Percentiles rank a stretch among this genome's conserved stretches.
Conservation (phyloP, 2,329 filamentous ascomycete genomes). For the Botrytis elliptica region DNA sequence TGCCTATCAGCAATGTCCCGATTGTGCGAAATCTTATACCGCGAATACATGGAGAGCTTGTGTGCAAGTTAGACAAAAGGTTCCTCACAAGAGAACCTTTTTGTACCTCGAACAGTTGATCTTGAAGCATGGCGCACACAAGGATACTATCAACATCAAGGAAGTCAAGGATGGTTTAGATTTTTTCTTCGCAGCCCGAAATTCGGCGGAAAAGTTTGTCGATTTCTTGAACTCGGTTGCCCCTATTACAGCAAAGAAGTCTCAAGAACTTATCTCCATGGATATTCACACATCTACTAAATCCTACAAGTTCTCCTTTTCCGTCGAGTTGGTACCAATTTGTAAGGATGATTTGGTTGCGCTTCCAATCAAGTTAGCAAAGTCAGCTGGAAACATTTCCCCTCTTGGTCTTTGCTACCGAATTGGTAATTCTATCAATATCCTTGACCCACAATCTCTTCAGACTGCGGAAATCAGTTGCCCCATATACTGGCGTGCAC, state of each 20-base stretch:
- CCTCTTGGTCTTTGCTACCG: constrained; percentile 84
- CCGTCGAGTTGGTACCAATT: constrained; percentile 84
- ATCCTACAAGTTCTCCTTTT: constrained; percentile 93
- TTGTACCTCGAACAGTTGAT: constrained; percentile 89
- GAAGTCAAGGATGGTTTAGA: constrained; percentile 95
- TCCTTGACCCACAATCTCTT: constrained; percentile 87
- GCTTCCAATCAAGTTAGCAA: constrained; percentile 84
- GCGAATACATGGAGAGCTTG: constrained; percentile 92
- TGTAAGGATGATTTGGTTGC: constrained; percentile 98
- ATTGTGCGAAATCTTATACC: constrained; percentile 94
- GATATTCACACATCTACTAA: constrained; percentile 88
- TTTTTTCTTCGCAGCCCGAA: constrained; percentile 88
- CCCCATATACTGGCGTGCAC: constrained; percentile 84
- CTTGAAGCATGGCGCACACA: constrained; percentile 87
- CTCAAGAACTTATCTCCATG: constrained; percentile 90
- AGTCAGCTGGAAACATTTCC: constrained; percentile 81
- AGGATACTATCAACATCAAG: constrained; percentile 96
- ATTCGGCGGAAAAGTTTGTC: constrained; percentile 88
- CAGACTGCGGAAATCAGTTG: constrained; percentile 85
- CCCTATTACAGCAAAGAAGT: constrained; percentile 76
- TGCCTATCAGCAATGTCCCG: constrained; percentile 88
- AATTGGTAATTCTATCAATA: constrained; percentile 84
- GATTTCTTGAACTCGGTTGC: constrained; percentile 84
- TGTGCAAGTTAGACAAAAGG: constrained; percentile 95
- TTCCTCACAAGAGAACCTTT: constrained; percentile 88